Percentiles rank a stretch among this genome's conserved stretches.
Conservation (phyloP, 169 alveolate genomes). For the Neospora caninum region DNA sequence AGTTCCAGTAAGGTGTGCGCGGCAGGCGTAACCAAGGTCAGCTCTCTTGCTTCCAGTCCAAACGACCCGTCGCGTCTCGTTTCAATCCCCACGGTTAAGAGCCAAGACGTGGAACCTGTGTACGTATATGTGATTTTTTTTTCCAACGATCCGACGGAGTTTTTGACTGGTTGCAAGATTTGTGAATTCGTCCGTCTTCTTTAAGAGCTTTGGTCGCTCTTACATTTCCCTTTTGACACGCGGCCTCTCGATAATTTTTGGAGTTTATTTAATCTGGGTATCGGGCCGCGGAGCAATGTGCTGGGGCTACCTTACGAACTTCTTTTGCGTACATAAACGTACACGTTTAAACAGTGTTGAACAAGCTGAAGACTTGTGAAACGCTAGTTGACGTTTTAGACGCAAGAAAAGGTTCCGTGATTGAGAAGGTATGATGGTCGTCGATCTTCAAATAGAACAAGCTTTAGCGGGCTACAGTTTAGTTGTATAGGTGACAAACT, state of each 20-base stretch:
- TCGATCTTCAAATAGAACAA: no score
- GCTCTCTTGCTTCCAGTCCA: not conserved
- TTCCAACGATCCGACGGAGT: not conserved
- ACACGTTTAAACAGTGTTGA: no score
- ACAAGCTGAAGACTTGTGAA: no score
- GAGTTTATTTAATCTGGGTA: not conserved
- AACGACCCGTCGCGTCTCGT: constrained; percentile 11
- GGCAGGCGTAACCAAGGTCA: no score
- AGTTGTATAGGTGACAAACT: no score
- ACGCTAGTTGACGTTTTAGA: no score
- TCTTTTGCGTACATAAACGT: no score
- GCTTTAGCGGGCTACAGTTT: no score
- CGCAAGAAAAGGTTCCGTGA: no score
- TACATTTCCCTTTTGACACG: not conserved
- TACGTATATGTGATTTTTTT: not conserved
- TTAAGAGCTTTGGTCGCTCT: not conserved
- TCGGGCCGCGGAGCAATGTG: not conserved
- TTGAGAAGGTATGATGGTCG: no score
- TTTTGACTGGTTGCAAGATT: not conserved
- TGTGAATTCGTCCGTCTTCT: not conserved
- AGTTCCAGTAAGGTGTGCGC: no score
- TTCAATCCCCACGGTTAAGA: not conserved
- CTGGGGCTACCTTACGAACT: no score
- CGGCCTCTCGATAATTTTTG: not conserved
- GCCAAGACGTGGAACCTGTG: not conserved